Percentiles rank a stretch among this genome's conserved stretches.
These are phyloP conservation scores for Termitomyces sp. DNA, from an alignment of 768 basidiomycete genomes.

Conservation along the genomic window DNA sequence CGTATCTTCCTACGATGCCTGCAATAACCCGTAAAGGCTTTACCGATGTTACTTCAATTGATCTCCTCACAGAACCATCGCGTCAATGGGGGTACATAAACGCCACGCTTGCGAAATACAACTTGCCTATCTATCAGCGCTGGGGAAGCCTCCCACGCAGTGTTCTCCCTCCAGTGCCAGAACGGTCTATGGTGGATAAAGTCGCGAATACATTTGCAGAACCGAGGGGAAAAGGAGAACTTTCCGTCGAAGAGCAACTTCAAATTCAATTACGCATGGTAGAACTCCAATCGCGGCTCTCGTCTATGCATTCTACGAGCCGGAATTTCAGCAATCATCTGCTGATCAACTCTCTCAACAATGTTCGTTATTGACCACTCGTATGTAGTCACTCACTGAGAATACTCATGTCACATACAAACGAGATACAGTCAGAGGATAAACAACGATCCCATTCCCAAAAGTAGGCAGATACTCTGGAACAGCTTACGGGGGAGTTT, in stretches of 20 bases:
- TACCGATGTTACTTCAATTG: conserved; percentile 5
- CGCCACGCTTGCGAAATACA: conserved; percentile 6
- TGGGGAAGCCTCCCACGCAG: conserved; percentile 11
- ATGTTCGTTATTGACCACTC: background rate
- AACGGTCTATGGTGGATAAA: conserved; percentile 7
- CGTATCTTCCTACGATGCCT: conserved; percentile 6
- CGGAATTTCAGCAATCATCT: background rate
- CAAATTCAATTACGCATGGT: background rate
- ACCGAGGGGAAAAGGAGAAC: background rate
- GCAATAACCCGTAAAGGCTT: conserved; percentile 12
- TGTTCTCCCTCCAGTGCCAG: conserved; percentile 8
- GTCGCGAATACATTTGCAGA: background rate
- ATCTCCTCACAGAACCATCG: conserved; percentile 9
- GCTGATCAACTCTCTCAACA: background rate
- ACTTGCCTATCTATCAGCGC: conserved; percentile 8
- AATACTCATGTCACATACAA: too few relatives aligned
- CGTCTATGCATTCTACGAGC: background rate
- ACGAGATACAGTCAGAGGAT: too few relatives aligned
- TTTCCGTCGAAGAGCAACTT: background rate
- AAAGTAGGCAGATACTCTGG: too few relatives aligned
- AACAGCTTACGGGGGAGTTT: background rate
- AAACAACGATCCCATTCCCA: too few relatives aligned
- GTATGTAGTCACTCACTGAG: too few relatives aligned
- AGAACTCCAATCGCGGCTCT: background rate
- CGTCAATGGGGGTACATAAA: conserved; percentile 6